Conservation (phyloP, 1,139 yeast genomes). For the Yamadazyma oceani region DNA sequence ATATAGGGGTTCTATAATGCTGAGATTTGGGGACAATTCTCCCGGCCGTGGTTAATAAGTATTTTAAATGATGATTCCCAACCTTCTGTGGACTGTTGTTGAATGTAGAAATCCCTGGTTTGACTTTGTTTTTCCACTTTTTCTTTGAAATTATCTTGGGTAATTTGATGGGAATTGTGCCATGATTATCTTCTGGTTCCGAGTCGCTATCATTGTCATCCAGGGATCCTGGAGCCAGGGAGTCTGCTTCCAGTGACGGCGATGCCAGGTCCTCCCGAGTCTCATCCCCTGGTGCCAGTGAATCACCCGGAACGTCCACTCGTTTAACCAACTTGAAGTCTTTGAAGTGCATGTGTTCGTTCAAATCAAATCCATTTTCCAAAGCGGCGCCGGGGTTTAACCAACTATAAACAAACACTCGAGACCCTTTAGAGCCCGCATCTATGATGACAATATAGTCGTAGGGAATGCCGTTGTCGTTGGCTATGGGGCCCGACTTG, state of each 20-base stretch:
- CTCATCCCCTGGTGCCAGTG: constrained; percentile 13
- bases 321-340: constrained; percentile 19
- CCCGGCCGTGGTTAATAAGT: constrained; percentile 55
- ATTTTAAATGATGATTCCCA: constrained; percentile 59
- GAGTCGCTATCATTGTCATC: constrained; percentile 7
- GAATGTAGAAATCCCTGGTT: constrained; percentile 69
- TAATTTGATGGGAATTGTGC: constrained; percentile 16
- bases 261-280: constrained; percentile 19
- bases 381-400: constrained; percentile 45
- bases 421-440: constrained; percentile 81
- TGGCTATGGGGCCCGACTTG: constrained; percentile 30
- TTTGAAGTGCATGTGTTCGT: constrained; percentile 4
- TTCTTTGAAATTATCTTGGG: constrained; percentile 47
- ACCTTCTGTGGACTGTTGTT: constrained; percentile 50
- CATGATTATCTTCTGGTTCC: too few species aligned
- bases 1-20: constrained; percentile 71
- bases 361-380: constrained; percentile 23
- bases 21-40: constrained; percentile 65
- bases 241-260: too few species aligned
- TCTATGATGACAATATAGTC: constrained; percentile 75
- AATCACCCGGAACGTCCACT: constrained; percentile 10
- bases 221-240: constrained; percentile 4
- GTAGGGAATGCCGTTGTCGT: constrained; percentile 48
- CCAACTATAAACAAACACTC: constrained; percentile 75
- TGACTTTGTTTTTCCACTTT: constrained; percentile 59